Evolutionary conservation across 257 asterid genomes (phyloP).

Genomic region (Scutellaria galericulata): DNA sequence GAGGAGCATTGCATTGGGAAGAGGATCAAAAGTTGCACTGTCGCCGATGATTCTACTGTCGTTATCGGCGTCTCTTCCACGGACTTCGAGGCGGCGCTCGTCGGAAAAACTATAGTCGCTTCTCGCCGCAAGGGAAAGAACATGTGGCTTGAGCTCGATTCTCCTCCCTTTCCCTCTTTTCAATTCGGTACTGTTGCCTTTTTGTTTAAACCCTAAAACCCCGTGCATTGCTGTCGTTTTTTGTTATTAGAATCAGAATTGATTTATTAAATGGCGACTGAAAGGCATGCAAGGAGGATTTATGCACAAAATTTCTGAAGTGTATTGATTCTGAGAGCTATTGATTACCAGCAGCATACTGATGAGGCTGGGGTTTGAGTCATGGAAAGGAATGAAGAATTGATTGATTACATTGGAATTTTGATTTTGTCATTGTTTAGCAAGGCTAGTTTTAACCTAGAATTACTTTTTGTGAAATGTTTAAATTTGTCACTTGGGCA

Average conservation of each 20-base stretch:
- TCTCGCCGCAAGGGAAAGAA: constrained; percentile 96
- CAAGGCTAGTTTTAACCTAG: constrained; percentile 4
- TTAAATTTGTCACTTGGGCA: background rate
- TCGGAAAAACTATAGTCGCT: constrained; percentile 81
- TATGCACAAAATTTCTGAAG: background rate
- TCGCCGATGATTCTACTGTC: constrained; percentile 86
- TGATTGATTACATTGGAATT: background rate
- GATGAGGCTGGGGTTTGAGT: background rate
- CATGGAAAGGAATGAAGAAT: constrained; percentile 7
- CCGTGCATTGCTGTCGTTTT: background rate
- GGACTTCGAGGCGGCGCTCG: constrained; percentile 79
- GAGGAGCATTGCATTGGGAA: constrained; percentile 85
- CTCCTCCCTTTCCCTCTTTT: constrained; percentile 94
- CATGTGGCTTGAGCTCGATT: constrained; percentile 95
- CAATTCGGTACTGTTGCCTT: constrained; percentile 71
- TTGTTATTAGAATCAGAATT: background rate
- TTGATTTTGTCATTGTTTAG: constrained; percentile 15
- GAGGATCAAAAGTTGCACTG: constrained; percentile 62
- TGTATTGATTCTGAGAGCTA: background rate
- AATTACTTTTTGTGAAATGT: background rate
- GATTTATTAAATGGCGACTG: background rate
- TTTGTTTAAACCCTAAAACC: constrained; percentile 40
- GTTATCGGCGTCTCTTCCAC: constrained; percentile 72
- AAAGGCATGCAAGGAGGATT: background rate
- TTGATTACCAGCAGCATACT: background rate